Evolutionary conservation across 1,139 yeast genomes (phyloP).

Genomic region (Saccharomyces hybrid): DNA sequence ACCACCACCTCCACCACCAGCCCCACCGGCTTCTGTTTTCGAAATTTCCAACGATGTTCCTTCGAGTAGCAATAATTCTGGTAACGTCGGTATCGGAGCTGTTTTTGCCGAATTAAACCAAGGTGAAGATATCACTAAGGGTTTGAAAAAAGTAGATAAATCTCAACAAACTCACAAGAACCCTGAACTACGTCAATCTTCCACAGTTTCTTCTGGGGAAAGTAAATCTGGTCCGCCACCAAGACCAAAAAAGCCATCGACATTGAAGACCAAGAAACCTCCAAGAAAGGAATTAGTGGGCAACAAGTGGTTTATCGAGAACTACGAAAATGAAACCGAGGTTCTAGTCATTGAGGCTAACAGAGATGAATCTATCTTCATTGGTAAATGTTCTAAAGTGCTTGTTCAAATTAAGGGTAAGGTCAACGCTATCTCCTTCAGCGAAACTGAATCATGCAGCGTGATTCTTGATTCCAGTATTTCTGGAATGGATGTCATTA

Average conservation of each 20-base stretch:
- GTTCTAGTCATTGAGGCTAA: constrained; percentile 67
- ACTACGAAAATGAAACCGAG: constrained; percentile 51
- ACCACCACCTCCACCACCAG: constrained; percentile 46
- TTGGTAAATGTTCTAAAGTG: constrained; percentile 67
- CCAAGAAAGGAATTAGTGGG: constrained; percentile 75
- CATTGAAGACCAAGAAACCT: constrained; percentile 50
- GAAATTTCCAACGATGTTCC: constrained; percentile 35
- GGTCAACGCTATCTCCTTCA: constrained; percentile 78
- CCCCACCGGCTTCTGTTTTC: constrained; percentile 68
- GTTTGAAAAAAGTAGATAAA: constrained; percentile 84
- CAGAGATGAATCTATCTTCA: constrained; percentile 80
- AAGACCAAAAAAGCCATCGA: constrained; percentile 67
- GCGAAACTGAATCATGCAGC: constrained; percentile 64
- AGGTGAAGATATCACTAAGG: constrained; percentile 78
- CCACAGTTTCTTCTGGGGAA: constrained; percentile 31
- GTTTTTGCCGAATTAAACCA: constrained; percentile 86
- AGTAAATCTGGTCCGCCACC: constrained; percentile 42
- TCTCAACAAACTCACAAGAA: constrained; percentile 93
- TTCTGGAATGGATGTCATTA: constrained; percentile 82
- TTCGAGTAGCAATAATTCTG: constrained; percentile 18
- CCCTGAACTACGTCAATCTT: constrained; percentile 61
- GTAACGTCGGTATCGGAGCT: constrained; percentile 56
- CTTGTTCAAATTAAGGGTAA: constrained; percentile 85
- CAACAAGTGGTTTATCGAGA: constrained; percentile 83
- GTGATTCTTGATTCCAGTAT: constrained; percentile 77